Evolutionary conservation across 768 basidiomycete species (phyloP), one percentile per base, ranked within the genome.

Genomic region (Macrolepiota fuliginosa): DNA sequence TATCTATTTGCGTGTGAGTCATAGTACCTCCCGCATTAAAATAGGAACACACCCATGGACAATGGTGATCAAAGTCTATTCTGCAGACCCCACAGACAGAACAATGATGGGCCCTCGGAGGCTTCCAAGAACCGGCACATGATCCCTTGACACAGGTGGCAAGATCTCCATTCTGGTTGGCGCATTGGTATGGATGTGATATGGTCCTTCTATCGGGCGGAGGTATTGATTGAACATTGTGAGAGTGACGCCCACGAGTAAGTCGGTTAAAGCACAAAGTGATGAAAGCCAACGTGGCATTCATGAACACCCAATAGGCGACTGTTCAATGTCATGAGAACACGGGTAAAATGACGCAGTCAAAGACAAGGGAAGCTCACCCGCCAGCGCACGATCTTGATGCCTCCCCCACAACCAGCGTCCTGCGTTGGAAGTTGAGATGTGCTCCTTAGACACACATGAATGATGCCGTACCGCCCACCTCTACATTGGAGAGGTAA

Each of bases 51-150:
- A 79, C 79, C 79, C 79, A 81, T 35, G 79, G 76, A 63, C 79
- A 81, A 64, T 81, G 79, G 64, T 81, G 79, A 62, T 81, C 79
- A 63, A 79, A 79, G 29, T 75, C 74, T 42, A 78, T 67, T 35
- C 79, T 72, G 64, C 79, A 81, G 15, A 78, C 76, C 37, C 75
- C 76, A 54, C 79, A 81, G 10, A 70, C 70, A n/a, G 77, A 77
- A 66, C 79, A 81, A 62, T 81, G 79, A 64, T 79, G 76, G 5
- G 75, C 69, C 54, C 77, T 69, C 6, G 80, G 80, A 11, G 80
- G 78, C 62, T 77, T 79, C 79, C 79, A 81, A 40, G 67, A 66
- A 11, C 72, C 72, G 24, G 68, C 66, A 63, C 79, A 81, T 4
- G 61, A 51, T 12, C 66, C 72, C 65, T 74, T 78, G 22, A 58